These are phyloP conservation scores for Ambrosia trifida DNA, from an alignment of 129 eudicot genomes.

Conservation along the genomic window DNA sequence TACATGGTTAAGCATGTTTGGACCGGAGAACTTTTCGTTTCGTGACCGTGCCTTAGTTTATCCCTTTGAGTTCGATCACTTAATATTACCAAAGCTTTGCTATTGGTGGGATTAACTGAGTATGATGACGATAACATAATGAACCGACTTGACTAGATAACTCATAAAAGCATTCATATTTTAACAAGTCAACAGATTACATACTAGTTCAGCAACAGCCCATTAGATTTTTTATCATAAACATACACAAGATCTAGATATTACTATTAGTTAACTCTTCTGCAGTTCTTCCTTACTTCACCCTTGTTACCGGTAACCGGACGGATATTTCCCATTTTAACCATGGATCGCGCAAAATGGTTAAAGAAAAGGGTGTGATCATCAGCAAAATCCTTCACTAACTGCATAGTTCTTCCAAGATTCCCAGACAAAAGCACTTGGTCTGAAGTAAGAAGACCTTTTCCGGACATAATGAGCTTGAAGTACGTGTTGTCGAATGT, in stretches of 20 bases:
- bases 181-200: constrained; percentile 11
- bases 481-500: constrained; percentile 83
- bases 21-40: no score
- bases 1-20: no score
- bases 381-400: constrained; percentile 62
- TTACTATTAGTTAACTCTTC: constrained; percentile 43
- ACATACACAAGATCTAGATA: constrained; percentile 4
- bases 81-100: no score
- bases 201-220: constrained; percentile 16
- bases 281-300: constrained; percentile 73
- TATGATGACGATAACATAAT: no score
- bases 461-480: constrained; percentile 79
- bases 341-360: constrained; percentile 67
- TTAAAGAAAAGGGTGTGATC: constrained; percentile 50
- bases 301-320: constrained; percentile 63
- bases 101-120: no score
- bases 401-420: constrained; percentile 40
- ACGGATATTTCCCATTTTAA: constrained; percentile 61
- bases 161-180: constrained; percentile 11
- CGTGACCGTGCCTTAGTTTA: no score
- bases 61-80: no score
- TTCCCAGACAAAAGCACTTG: constrained; percentile 78
- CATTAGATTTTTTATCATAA: constrained; percentile 19
- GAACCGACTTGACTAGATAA: neutral
- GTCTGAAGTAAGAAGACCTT: constrained; percentile 84